phyloP scores from a whole-genome alignment of 2,329 filamentous ascomycete genomes.

The Fusarium sambucinum region DNA sequence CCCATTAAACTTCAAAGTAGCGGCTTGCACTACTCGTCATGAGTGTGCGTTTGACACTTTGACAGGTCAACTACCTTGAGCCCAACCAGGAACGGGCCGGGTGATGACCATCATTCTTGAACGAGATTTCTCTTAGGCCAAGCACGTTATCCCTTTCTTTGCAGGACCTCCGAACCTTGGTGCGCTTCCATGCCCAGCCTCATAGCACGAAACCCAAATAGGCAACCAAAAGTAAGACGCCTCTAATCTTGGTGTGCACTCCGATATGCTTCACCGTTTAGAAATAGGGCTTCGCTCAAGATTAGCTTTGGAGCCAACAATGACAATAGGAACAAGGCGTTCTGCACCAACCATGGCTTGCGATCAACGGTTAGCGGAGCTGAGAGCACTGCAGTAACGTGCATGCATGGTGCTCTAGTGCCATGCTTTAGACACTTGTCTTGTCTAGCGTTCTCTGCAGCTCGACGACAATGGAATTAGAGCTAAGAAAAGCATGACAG shows the following conservation, averaged over 20 bases:
- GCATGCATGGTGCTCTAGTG: background rate
- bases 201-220: conserved; percentile 15
- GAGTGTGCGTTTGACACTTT: conserved; percentile 20
- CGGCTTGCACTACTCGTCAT: background rate
- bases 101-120: conserved; percentile 4
- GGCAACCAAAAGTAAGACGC: conserved; percentile 32
- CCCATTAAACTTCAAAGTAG: conserved; percentile 17
- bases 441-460: conserved; percentile 17
- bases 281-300: conserved; percentile 3
- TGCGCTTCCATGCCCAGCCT: conserved; percentile 7
- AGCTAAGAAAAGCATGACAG: conserved; percentile 3
- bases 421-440: background rate
- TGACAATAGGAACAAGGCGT: conserved; percentile 39
- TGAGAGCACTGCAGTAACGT: background rate
- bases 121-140: background rate
- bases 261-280: conserved; percentile 39
- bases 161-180: background rate
- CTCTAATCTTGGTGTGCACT: conserved; percentile 7
- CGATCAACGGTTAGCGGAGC: conserved; percentile 27
- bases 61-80: conserved; percentile 23
- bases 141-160: background rate
- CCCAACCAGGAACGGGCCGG: conserved; percentile 37
- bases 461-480: conserved; percentile 11
- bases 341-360: conserved; percentile 39
- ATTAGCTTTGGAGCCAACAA: conserved; percentile 21